Evolutionary conservation across 2,329 filamentous ascomycete genomes (phyloP).

Genomic region (Trichoderma atrobrunneum): DNA sequence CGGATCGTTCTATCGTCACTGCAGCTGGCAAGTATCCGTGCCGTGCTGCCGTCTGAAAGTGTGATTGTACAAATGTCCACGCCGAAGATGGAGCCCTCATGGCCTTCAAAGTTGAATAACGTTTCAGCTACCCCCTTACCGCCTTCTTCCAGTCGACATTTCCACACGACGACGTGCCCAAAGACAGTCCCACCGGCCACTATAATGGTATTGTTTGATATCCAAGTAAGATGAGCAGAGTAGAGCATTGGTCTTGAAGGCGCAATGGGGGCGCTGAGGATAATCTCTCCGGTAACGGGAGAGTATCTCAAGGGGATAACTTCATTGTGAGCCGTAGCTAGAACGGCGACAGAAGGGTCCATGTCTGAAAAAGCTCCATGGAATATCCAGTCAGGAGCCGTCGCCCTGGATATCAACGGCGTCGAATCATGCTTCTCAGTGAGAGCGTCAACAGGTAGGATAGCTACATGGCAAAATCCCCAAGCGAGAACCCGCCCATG

Average conservation of each 20-base stretch:
- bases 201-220: conserved; percentile 58
- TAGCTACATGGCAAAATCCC: conserved; percentile 63
- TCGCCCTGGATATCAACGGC: conserved; percentile 37
- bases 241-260: conserved; percentile 84
- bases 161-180: conserved; percentile 91
- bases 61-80: conserved; percentile 68
- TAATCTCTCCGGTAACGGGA: conserved; percentile 30
- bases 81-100: conserved; percentile 93
- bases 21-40: conserved; percentile 78
- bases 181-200: conserved; percentile 90
- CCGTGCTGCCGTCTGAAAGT: conserved; percentile 36
- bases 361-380: conserved; percentile 57
- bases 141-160: conserved; percentile 47
- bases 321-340: conserved; percentile 87
- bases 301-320: conserved; percentile 52
- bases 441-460: conserved; percentile 30
- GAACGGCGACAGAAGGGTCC: conserved; percentile 45
- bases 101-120: conserved; percentile 58
- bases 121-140: conserved; percentile 37
- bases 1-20: conserved; percentile 91
- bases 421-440: conserved; percentile 19
- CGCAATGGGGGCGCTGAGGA: conserved; percentile 52
- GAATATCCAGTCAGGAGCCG: conserved; percentile 73
- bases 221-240: conserved; percentile 70
- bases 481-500: conserved; percentile 55